Percentiles rank a stretch among this genome's conserved stretches.
Evolutionary conservation across 441 rosid genomes (phyloP).

Genomic region (Viola pubescens): DNA sequence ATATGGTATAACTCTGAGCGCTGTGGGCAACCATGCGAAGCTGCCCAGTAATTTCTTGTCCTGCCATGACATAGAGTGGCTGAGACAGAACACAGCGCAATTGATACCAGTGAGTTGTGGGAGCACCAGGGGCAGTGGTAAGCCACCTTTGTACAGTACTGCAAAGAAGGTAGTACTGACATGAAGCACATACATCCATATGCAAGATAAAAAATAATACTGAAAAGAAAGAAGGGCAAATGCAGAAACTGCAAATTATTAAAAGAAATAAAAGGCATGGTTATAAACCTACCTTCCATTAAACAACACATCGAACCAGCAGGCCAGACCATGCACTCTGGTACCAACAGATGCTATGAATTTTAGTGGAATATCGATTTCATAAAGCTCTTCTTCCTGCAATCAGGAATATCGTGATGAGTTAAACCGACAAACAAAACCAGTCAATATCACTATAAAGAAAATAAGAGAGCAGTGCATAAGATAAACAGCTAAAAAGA

Average conservation of each 20-base stretch:
- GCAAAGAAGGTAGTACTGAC: conserved; percentile 17
- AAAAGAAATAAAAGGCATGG: background rate
- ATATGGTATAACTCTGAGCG: conserved; percentile 83
- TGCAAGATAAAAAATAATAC: conserved; percentile 1
- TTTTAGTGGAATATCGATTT: conserved; percentile 76
- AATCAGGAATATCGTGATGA: conserved; percentile 2
- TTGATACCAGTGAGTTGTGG: conserved; percentile 98
- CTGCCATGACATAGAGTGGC: conserved; percentile 90
- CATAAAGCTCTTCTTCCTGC: conserved; percentile 83
- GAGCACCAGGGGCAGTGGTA: conserved; percentile 90
- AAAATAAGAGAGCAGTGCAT: background rate
- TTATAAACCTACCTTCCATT: conserved; percentile 56
- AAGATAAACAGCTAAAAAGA: background rate
- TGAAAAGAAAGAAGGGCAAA: background rate
- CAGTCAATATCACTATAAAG: background rate
- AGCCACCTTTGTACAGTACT: conserved; percentile 92
- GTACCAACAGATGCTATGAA: conserved; percentile 72
- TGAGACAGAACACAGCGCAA: conserved; percentile 89
- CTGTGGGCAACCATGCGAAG: conserved; percentile 83
- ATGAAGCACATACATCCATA: background rate
- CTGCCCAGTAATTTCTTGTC: conserved; percentile 79
- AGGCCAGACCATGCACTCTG: conserved; percentile 89
- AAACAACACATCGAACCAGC: conserved; percentile 93
- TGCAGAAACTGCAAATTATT: background rate
- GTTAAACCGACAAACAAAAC: conserved; percentile 4